Evolutionary conservation across 1,139 yeast genomes (phyloP), one percentile per base, ranked within the genome.

Genomic region (Saccharomyces hybrid): DNA sequence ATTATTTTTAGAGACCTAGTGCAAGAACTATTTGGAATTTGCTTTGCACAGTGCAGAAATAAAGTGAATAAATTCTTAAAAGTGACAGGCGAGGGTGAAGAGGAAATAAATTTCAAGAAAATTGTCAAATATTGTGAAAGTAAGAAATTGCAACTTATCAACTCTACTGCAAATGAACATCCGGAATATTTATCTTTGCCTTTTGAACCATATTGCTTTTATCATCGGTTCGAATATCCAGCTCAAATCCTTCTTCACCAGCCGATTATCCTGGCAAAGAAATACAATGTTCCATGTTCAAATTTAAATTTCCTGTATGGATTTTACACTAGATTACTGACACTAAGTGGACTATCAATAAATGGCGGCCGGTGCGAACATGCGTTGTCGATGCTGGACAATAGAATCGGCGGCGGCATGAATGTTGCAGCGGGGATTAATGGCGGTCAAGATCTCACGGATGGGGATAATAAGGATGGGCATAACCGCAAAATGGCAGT

Each of bases 121-220:
- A 56, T 63, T 16, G 53, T 62, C 13, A 56, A 56, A n/a, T 54
- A 58, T 23, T 57, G 61, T 13, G 59, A 57, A 49, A 54, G 46
- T n/a, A 62, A 61, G 38, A 61, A 57, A 47, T 49, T 51, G 41
- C 59, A 58, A 31, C 53, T 62, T 41, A 59, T 59, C 29, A 56
- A 54, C 9, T 57, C 55, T 14, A 61, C 65, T 1, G 57, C 59
- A 8, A 58, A 58, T 41, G 65, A 62, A 52, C 58, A 63, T 49
- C 67, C 66, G 1, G 66, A 64, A 48, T 63, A 58, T 55, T 54
- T 64, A 31, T 57, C 64, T 1, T 42, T 65, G 14, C 62, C 66
- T 5, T 65, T 62, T 57, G 69, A 65, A 55, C 61, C 67, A 6
- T 64, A 65, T 48, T 65, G 67, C 49, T 65, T 64, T 51, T 64